Base-by-base conservation (phyloP, 163 green algal species). In the Scenedesmus sp. region DNA sequence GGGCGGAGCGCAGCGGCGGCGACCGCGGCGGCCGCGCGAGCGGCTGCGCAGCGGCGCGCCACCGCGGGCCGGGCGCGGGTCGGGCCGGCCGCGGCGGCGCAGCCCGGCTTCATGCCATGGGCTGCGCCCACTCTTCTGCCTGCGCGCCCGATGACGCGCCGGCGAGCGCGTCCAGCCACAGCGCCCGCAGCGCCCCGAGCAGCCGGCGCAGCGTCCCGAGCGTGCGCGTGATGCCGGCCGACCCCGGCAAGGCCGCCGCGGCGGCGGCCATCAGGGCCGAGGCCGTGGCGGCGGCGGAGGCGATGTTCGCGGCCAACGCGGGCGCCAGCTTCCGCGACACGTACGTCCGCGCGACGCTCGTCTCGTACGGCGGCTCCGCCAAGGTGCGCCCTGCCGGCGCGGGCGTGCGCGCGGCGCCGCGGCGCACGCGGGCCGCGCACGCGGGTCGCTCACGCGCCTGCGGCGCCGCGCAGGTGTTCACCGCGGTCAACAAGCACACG, bases 311-410 rank as follows among this genome's bases (percentile, higher is more conserved):
- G 7, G 50, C 34, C 7, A 84, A 67, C 28, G 78, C 69, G 48
- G 77, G 70, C 48, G 56, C 72, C 15, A 77, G 58, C 39, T 53
- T 58, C 33, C 70, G 71, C 11, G 80, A 86, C 20, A 67, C 26
- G 9, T 86, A 87, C 17, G 72, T 82, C 3, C 74, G 81, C 3
- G 56, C 82, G 2, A 88, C 86, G 3, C 75, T 91, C 0, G 73
- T 83, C 15, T 86, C 78, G 3, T 91, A 89, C 64, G 86, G 86
- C 11, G 77, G 58, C 50, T 75, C 58, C n/a, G 69, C 24, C 24
- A 63, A 48, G 48, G 65, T 82, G 39, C n/a, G n/a, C n/a, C n/a
- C n/a, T n/a, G n/a, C n/a, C n/a, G n/a, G n/a, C n/a, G n/a, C n/a
- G n/a, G n/a, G n/a, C n/a, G n/a, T n/a, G n/a, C n/a, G n/a, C n/a